Conservation (phyloP, 2,329 filamentous ascomycete genomes). For the Metarhizium brunneum region DNA sequence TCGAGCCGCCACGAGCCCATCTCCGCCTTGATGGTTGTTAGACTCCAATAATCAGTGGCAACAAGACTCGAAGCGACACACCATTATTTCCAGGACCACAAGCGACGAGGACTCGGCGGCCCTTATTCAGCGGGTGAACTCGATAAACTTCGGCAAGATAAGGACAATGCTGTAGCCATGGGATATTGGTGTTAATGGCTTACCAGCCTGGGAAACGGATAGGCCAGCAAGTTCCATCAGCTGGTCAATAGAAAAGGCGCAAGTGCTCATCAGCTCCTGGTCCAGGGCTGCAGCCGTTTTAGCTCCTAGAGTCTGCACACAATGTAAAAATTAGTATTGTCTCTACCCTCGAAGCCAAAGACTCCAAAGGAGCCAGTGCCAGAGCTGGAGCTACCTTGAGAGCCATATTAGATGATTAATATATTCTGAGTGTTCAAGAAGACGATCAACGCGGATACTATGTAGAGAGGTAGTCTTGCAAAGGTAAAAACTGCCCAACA, state of each 20-base stretch:
- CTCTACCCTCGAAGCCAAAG: background rate
- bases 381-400: background rate
- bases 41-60: background rate
- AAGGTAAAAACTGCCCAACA: background rate
- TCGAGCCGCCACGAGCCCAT: slow-evolving; percentile 87
- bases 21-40: slow-evolving; percentile 57
- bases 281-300: slow-evolving; percentile 85
- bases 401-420: background rate
- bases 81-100: slow-evolving; percentile 78
- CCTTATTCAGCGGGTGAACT: slow-evolving; percentile 66
- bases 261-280: slow-evolving; percentile 82
- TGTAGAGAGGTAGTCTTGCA: background rate
- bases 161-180: background rate
- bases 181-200: slow-evolving; percentile 9
- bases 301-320: slow-evolving; percentile 65
- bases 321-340: background rate
- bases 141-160: slow-evolving; percentile 55
- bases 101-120: slow-evolving; percentile 71
- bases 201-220: slow-evolving; percentile 83
- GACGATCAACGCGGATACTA: background rate
- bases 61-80: slow-evolving; percentile 15
- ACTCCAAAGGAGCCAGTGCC: background rate
- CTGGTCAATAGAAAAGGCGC: slow-evolving; percentile 89
- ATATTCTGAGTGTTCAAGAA: background rate
- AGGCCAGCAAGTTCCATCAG: slow-evolving; percentile 94